Conservation (phyloP, 371 early-diverging fungal genomes). For the Mucor saturninus region DNA sequence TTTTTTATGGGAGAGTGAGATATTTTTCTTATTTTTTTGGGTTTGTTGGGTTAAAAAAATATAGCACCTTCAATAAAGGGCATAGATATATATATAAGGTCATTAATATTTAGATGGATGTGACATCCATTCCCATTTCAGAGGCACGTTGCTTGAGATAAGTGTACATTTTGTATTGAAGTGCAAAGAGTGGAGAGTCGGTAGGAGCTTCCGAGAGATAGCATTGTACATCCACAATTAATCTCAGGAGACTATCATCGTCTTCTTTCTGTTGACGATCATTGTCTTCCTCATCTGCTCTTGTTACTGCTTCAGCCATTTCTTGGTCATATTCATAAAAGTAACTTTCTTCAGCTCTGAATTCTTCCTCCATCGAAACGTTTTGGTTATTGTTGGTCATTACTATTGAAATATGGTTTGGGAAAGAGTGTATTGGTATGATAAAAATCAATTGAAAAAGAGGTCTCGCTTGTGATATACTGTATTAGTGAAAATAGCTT, state of each 20-base stretch:
- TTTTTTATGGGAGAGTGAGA: too few relatives aligned
- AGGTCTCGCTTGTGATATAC: background rate
- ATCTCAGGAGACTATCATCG: slow-evolving; percentile 36
- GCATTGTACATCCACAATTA: slow-evolving; percentile 52
- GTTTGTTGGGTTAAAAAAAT: background rate
- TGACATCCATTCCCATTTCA: slow-evolving; percentile 42
- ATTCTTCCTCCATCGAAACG: slow-evolving; percentile 18
- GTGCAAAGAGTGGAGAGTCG: slow-evolving; percentile 43
- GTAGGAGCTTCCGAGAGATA: slow-evolving; percentile 40
- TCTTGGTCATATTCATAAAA: slow-evolving; percentile 41
- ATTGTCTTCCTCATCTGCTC: slow-evolving; percentile 33
- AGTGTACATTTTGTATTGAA: slow-evolving; percentile 56
- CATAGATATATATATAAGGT: background rate
- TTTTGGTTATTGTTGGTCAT: slow-evolving; percentile 5
- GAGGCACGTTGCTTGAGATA: slow-evolving; percentile 48
- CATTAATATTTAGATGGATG: slow-evolving; percentile 2
- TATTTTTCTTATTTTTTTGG: too few relatives aligned
- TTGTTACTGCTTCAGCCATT: slow-evolving; percentile 30
- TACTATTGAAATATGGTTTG: background rate
- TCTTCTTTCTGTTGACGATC: slow-evolving; percentile 23
- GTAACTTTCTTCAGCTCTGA: slow-evolving; percentile 28
- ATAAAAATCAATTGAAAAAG: slow-evolving; percentile 12
- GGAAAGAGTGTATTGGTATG: background rate
- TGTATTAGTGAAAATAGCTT: slow-evolving; percentile 6
- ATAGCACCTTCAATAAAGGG: background rate